Evolutionary conservation across 805 yeast species (phyloP).

Genomic region (Tetrapisispora fleetii): DNA sequence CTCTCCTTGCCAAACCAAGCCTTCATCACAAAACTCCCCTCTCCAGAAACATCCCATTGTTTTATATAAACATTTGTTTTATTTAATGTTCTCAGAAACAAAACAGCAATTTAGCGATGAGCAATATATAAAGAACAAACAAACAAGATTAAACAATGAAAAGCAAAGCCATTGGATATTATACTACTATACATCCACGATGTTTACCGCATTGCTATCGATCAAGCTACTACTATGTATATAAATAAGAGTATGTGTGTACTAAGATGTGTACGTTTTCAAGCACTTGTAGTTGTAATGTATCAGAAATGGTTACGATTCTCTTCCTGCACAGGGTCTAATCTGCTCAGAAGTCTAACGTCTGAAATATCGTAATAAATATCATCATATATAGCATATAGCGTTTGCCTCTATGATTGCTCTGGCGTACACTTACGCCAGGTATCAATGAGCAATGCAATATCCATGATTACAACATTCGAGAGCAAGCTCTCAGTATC

Average conservation of each 20-base stretch:
- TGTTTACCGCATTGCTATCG: too few relatives aligned
- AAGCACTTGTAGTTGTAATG: background rate
- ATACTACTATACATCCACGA: too few relatives aligned
- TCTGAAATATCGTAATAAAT: constrained; percentile 8
- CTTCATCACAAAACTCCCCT: too few relatives aligned
- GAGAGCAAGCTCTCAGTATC: too few relatives aligned
- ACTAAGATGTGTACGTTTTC: background rate
- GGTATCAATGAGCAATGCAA: background rate
- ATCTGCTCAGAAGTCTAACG: constrained; percentile 6
- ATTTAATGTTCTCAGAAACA: background rate
- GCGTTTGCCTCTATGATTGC: background rate
- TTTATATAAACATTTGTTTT: too few relatives aligned
- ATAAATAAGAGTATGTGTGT: too few relatives aligned
- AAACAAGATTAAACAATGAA: background rate
- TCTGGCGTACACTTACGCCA: background rate
- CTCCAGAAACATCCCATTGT: constrained; percentile 30
- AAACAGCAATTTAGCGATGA: background rate
- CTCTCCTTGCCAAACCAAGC: too few relatives aligned
- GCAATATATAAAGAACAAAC: background rate
- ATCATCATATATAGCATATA: constrained; percentile 2
- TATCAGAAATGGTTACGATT: background rate
- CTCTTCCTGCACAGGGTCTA: constrained; percentile 3
- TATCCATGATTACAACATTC: background rate
- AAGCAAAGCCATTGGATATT: too few relatives aligned
- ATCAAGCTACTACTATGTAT: too few relatives aligned